Conservation (phyloP, 2,329 filamentous ascomycete species). For the Biscogniauxia mediterranea region DNA sequence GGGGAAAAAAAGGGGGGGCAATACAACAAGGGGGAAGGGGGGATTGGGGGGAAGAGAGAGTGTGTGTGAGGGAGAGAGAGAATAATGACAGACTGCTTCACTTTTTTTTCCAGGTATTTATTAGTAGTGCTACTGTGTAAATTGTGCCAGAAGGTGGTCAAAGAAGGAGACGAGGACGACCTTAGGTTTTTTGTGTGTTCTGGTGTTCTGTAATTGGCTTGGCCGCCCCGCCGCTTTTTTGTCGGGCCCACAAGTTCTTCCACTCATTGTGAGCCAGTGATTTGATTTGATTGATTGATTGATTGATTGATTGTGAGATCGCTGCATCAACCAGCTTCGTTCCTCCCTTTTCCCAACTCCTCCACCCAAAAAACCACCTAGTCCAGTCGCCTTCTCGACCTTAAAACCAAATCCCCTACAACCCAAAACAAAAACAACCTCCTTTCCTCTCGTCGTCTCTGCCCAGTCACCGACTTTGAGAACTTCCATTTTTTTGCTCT, state of each 20-base stretch:
- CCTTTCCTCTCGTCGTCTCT: constrained; percentile 37
- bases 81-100: not conserved
- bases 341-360: constrained; percentile 30
- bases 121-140: constrained; percentile 10
- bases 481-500: constrained; percentile 28
- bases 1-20: too few species aligned
- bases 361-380: constrained; percentile 25
- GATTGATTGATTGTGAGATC: constrained; percentile 19
- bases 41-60: too few species aligned
- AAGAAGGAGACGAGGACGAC: not conserved
- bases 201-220: not conserved
- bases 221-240: constrained; percentile 27
- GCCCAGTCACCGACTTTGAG: constrained; percentile 33
- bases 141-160: not conserved
- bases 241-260: constrained; percentile 30
- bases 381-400: constrained; percentile 16
- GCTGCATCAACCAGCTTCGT: constrained; percentile 27
- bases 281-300: constrained; percentile 4
- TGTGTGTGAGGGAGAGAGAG: too few species aligned
- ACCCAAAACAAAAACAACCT: constrained; percentile 19
- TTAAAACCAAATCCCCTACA: constrained; percentile 30
- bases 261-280: not conserved
- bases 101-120: constrained; percentile 3
- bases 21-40: not conserved
- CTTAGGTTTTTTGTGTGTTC: not conserved